Base-by-base conservation (phyloP, 495 filamentous ascomycete genomes). In the Xylaria telfairii region DNA sequence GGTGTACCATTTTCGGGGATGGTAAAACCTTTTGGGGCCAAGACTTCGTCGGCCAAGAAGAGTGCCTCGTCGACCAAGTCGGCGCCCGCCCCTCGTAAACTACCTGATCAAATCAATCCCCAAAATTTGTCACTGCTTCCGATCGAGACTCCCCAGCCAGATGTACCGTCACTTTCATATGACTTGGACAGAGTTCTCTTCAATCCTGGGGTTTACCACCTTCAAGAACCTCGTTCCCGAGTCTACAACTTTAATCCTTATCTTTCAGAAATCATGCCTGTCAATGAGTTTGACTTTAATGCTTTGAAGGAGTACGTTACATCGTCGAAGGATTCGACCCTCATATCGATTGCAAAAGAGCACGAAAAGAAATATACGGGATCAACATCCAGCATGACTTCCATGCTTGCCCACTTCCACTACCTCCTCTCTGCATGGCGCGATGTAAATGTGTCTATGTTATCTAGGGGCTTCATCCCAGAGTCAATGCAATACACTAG, bases 211-310 rank as follows among this genome's bases (percentile, higher is more conserved):
- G 91, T 97, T 37, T 97, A 97, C 77, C 90, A 92, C 41, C 88
- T 99, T 37, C 94, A 95, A 75, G 96, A 98, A 76, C 92, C 92
- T 28, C 87, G 93, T 63, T 94, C 96, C 44, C 87, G 90, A 13
- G 93, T 97, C 47, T 98, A 87, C 84, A 98, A 98, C 77, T 98
- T 98, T 76, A 94, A 98, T 75, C 96, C 96, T 0, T 97, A 97
- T 76, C 87, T 98, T 30, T 89, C 93, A 61, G 87, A 87, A 65
- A 95, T 98, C 76, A 97, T 97, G 93, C 94, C 94, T 2, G 90
- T 95, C 1, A 82, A 86, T 1, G 93, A 98, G 77, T 98, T 99
- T 71, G 93, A 99, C 76, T 98, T 97, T 77, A 86, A 90, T 70
- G 89, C 94, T 3, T 79, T 98, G 28, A 93, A 92, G 77, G 82